Evolutionary conservation across 805 yeast genomes (phyloP), one percentile per base, ranked within the genome.

Genomic region (Barnettozyma vustinii): DNA sequence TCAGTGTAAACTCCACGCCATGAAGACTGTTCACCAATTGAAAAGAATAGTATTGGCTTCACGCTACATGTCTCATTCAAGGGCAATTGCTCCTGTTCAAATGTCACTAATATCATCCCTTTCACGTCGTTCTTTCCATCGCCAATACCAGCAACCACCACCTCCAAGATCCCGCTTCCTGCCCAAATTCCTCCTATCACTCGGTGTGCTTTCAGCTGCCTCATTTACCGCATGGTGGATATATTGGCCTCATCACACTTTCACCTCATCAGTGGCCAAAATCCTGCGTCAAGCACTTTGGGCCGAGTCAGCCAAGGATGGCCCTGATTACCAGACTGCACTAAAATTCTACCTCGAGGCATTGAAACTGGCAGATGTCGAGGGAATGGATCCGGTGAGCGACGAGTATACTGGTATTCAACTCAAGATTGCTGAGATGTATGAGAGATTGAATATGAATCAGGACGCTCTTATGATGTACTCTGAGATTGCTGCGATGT

Each of bases 381-480:
- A 80, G 42, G 74, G 73, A 0, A 63, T 88, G 68, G 77, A 79
- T 52, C 76, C 75, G 10, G 57, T 85, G 30, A 73, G 80, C 49
- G 94, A 88, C 59, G 92, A 87, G 59, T 91, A 87, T 64, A 91
- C 97, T 0, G 97, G 97, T 0, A 79, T 92, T 46, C 96, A 91
- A 60, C 72, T 92, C 63, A 88, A 91, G 59, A 71, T 88, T 33
- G 96, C 85, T 10, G 96, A 90, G 59, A 84, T 89, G 89, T 87
- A 80, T 61, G 96, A 88, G 59, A 73, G 83, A 37, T 65, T 89
- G 56, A 75, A 73, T 19, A 74, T 77, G 80, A 55, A 60, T 30
- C 78, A 78, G 13, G 85, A 84, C 46, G 95, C 96, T 0, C 72
- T 78, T 35, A 72, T 74, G 53, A 67, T 87, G 9, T 90, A 87